Percentiles rank a stretch among this genome's conserved stretches.
phyloP scores from a whole-genome alignment of 495 filamentous ascomycete species.

The Trypethelium eluteriae region DNA sequence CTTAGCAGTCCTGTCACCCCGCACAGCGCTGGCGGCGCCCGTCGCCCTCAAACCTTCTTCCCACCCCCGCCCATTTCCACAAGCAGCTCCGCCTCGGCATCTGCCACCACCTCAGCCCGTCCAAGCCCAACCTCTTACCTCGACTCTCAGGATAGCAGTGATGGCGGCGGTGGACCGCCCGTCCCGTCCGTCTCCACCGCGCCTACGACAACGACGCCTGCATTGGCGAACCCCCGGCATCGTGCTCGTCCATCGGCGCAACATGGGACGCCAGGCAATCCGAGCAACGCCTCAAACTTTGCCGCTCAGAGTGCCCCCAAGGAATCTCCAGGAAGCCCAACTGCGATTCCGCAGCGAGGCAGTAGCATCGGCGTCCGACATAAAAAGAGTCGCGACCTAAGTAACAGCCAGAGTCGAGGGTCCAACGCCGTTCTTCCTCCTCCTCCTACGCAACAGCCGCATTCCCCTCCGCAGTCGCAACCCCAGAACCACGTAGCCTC shows the following conservation, averaged over 20 bases:
- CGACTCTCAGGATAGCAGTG: constrained; percentile 4
- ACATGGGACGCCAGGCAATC: background rate
- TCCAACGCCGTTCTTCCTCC: background rate
- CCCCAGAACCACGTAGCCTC: background rate
- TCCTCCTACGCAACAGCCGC: background rate
- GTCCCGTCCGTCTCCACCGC: too few species aligned
- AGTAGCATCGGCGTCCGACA: background rate
- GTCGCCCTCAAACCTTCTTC: constrained; percentile 18
- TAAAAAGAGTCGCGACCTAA: constrained; percentile 1
- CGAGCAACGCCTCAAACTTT: constrained; percentile 2
- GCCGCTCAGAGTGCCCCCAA: background rate
- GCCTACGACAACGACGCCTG: background rate
- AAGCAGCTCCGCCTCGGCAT: constrained; percentile 19
- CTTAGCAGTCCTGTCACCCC: constrained; percentile 8
- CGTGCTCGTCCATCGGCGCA: background rate
- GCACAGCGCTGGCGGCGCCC: constrained; percentile 7
- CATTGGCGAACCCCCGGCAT: background rate
- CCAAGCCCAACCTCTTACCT: constrained; percentile 4
- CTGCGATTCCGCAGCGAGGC: background rate
- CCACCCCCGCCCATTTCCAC: constrained; percentile 1
- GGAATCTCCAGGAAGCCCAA: background rate
- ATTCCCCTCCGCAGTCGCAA: background rate
- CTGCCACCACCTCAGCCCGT: constrained; percentile 21
- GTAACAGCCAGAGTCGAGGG: background rate
- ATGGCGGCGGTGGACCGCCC: background rate